Percentiles rank a stretch among this genome's conserved stretches.
Conservation (phyloP, 495 filamentous ascomycete genomes). For the Talaromyces liani region DNA sequence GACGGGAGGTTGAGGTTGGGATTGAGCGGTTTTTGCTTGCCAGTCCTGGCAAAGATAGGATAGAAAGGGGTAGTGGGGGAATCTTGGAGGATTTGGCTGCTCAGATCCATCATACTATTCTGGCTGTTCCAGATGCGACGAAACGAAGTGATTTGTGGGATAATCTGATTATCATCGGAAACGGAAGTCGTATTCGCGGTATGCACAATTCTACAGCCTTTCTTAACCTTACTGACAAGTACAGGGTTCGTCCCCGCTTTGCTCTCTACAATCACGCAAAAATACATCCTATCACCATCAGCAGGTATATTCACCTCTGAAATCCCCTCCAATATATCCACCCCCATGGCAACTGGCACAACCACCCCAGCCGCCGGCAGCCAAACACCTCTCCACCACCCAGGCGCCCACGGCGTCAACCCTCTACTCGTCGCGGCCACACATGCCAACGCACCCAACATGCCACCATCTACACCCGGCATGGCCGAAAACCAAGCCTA, state of each 20-base stretch:
- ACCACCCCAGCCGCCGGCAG: slow-evolving; percentile 73
- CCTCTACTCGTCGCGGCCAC: slow-evolving; percentile 91
- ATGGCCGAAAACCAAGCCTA: slow-evolving; percentile 14
- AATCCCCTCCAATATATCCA: slow-evolving; percentile 82
- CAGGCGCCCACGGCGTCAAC: slow-evolving; percentile 62
- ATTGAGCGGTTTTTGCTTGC: slow-evolving; percentile 81
- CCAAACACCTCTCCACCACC: slow-evolving; percentile 26
- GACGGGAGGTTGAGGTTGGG: slow-evolving; percentile 75
- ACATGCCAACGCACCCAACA: slow-evolving; percentile 52
- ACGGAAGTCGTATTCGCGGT: slow-evolving; percentile 79
- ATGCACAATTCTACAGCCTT: slow-evolving; percentile 8
- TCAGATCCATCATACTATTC: slow-evolving; percentile 72
- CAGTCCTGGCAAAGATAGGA: slow-evolving; percentile 23
- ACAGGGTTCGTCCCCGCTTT: slow-evolving; percentile 79
- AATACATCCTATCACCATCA: slow-evolving; percentile 84
- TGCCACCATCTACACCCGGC: slow-evolving; percentile 25
- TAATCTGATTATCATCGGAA: slow-evolving; percentile 77
- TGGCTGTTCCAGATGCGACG: slow-evolving; percentile 67
- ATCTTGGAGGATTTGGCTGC: slow-evolving; percentile 75
- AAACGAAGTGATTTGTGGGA: slow-evolving; percentile 87
- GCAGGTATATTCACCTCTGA: slow-evolving; percentile 97
- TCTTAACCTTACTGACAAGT: slow-evolving; percentile 8
- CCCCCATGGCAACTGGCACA: slow-evolving; percentile 81
- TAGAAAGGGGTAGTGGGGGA: slow-evolving; percentile 41
- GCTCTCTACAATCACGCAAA: slow-evolving; percentile 65